Conservation (phyloP, 257 asterid genomes). For the Plantago elongata region DNA sequence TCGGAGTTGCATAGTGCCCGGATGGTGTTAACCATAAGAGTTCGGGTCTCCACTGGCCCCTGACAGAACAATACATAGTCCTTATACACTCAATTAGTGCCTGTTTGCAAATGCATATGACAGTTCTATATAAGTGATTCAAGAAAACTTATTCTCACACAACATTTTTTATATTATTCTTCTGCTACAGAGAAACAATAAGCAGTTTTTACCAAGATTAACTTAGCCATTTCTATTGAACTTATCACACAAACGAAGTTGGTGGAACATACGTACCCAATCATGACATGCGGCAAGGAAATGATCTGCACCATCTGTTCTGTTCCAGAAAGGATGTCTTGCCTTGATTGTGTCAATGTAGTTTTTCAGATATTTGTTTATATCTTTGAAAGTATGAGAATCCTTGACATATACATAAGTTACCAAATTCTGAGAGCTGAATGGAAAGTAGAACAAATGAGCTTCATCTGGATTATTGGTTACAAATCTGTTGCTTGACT, state of each 20-base stretch:
- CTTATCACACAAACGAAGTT: too few species aligned
- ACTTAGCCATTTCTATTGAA: too few species aligned
- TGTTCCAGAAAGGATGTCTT: slow-evolving; percentile 33
- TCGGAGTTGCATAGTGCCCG: slow-evolving; percentile 41
- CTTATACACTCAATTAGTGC: too few species aligned
- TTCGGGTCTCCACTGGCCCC: slow-evolving; percentile 35
- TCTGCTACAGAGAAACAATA: too few species aligned
- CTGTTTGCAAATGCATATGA: too few species aligned
- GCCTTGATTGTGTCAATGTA: slow-evolving; percentile 24
- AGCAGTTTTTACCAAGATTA: too few species aligned
- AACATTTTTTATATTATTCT: too few species aligned
- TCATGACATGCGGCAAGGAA: slow-evolving; percentile 47
- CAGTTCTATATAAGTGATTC: too few species aligned
- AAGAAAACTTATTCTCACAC: too few species aligned
- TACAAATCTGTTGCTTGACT: slow-evolving; percentile 25
- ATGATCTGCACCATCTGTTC: slow-evolving; percentile 37
- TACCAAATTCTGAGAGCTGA: slow-evolving; percentile 33
- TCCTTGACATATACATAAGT: slow-evolving; percentile 26
- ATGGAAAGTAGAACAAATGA: slow-evolving; percentile 40
- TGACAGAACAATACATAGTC: slow-evolving; percentile 5
- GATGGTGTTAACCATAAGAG: slow-evolving; percentile 31
- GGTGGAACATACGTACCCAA: slow-evolving; percentile 29
- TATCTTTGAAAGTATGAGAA: slow-evolving; percentile 31
- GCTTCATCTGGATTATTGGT: slow-evolving; percentile 33
- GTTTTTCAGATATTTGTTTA: slow-evolving; percentile 18